A percentile compares a stretch with the other conserved stretches of the same genome.
These are phyloP conservation scores for Fusarium coffeatum DNA, from an alignment of 2,329 filamentous ascomycete species.

Conservation along the genomic window DNA sequence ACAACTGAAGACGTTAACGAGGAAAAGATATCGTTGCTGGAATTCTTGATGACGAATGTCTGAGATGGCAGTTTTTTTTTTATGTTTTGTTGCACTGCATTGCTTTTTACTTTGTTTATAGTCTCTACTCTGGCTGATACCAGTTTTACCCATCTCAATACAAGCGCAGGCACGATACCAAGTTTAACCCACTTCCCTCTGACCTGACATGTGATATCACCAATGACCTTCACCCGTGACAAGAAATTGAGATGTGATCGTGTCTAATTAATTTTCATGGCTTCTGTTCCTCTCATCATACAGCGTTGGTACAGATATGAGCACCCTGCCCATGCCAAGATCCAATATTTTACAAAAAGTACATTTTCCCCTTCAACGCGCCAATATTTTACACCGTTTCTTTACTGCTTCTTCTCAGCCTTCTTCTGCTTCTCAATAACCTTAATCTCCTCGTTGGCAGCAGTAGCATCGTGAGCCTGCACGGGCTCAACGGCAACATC, in stretches of 20 bases:
- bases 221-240: not conserved
- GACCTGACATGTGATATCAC: not conserved
- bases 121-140: conserved; percentile 42
- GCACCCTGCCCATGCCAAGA: conserved; percentile 30
- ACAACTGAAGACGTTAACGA: not conserved
- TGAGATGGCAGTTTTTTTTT: conserved; percentile 5
- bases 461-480: conserved; percentile 47
- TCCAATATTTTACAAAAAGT: conserved; percentile 43
- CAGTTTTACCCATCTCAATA: conserved; percentile 40
- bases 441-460: conserved; percentile 44
- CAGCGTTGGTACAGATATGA: conserved; percentile 44
- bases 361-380: conserved; percentile 16
- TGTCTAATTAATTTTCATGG: conserved; percentile 44
- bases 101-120: conserved; percentile 21
- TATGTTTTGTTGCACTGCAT: conserved; percentile 37
- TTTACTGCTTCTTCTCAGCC: conserved; percentile 22
- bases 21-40: not conserved
- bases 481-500: conserved; percentile 21
- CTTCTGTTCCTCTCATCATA: conserved; percentile 41
- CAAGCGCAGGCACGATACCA: conserved; percentile 29
- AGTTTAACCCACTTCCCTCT: not conserved
- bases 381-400: conserved; percentile 4
- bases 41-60: not conserved
- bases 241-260: conserved; percentile 43
- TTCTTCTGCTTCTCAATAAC: conserved; percentile 33